Base-by-base conservation (phyloP, 345 rosid genomes). In the Populus deltoides region DNA sequence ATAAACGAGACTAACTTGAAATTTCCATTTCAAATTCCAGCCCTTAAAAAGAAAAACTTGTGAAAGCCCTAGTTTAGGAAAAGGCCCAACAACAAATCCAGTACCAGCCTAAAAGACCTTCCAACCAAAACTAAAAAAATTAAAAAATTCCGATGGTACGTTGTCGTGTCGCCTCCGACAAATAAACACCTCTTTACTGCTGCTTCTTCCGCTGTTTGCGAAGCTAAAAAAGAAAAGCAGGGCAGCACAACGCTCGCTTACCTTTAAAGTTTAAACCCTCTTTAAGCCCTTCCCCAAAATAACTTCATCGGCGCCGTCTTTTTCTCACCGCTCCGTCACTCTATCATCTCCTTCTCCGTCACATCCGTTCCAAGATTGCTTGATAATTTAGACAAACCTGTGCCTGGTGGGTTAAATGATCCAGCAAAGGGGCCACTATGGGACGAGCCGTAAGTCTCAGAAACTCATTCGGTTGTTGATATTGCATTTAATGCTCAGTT, bases 361-460 rank as follows among this genome's bases (percentile, higher is more conserved):
- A 11, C 63, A 2, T 5, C 29, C 29, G 2, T 29, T 43, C 81
- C 89, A 0, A 25, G 78, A 8, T 80, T 89, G 77, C 85, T 87
- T 66, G 89, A 88, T 72, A 62, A 61, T 66, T 71, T 87, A 71
- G 88, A 67, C 7, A 76, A 73, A 70, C 94, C 92, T 66, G 72
- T 81, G 3, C 81, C 88, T 75, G 87, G 88, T 39, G 94, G 94
- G 49, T 87, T 91, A 41, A 89, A 89, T 76, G 94, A 91, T 76
- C 91, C 88, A 35, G 8, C 75, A 0, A 24, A 88, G 49, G 94
- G 94, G 16, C 90, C 90, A 22, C 70, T 85, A 18, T 82, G 78
- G 69, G 90, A 88, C 8, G 51, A 69, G 25, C 24, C 31, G 51
- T 41, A 41, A 4, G 27, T n/a, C 0, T 57, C 62, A 57, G 27